Evolutionary conservation across 2,329 filamentous ascomycete genomes (phyloP), one percentile per base, ranked within the genome.

Genomic region (Geosmithia morbida): DNA sequence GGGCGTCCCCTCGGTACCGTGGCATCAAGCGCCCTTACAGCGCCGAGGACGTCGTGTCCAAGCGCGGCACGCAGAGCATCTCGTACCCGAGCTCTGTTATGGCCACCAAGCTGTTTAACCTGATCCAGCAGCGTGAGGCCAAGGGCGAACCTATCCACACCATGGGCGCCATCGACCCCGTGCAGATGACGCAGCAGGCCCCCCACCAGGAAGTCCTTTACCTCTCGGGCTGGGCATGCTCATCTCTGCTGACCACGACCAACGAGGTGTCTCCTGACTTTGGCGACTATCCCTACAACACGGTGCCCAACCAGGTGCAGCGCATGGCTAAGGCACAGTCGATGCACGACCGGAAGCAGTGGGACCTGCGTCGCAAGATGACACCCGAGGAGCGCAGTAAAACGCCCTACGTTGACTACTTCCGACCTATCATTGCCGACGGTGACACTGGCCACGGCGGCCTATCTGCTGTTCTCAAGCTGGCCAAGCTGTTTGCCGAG

Each of bases 111-210:
- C 75, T 98, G 5, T 98, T 95, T 68, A 83, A 94, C 61, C 66
- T 97, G 55, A 71, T 98, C 48, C 82, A 84, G 53, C 82, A 94
- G 66, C 76, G 85, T 53, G 77, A 79, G 43, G 77, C 83, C 40
- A 79, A 83, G 57, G 87, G 87, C 51, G 76, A 94, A 63, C 92
- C 92, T 18, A 85, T 97, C 51, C 90, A 97, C 64, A 97, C 92
- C 16, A 89, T 98, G 85, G 92, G 92, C 56, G 92, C 89, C 50
- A 94, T 98, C 66, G 92, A 98, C 61, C 92, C 92, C n/a, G 81
- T 97, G 11, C 92, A 98, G 68, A 97, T 98, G 92, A 95, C 92
- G 45, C 92, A 98, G 65, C 92, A 97, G 70, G 92, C 92, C 16
- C 79, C 86, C 6, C 86, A 97, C 67, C 92, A 97, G 62, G 90